These are phyloP conservation scores for Dothideomycetes sp. DNA, from an alignment of 2,329 filamentous ascomycete species.

Conservation along the genomic window DNA sequence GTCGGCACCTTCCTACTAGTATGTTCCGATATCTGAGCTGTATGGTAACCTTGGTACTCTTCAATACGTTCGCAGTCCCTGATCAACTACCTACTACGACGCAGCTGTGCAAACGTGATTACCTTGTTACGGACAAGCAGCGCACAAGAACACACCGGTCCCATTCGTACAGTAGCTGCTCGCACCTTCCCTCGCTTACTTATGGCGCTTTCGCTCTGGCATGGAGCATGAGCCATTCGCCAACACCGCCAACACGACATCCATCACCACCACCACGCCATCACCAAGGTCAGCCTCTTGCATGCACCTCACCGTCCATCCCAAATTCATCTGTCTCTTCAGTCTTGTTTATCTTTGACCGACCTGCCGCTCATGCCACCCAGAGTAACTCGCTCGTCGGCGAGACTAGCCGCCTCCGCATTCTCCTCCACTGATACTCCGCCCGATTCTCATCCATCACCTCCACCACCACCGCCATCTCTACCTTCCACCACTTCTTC, in stretches of 20 bases:
- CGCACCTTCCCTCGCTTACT: slow-evolving; percentile 4
- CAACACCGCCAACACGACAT: slow-evolving; percentile 3
- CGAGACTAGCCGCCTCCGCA: slow-evolving; percentile 68
- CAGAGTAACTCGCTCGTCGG: slow-evolving; percentile 92
- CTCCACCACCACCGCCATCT: slow-evolving; percentile 19
- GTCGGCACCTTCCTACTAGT: too few relatives aligned
- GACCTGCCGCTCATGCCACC: slow-evolving; percentile 65
- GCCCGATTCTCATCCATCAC: slow-evolving; percentile 1
- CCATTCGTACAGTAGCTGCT: not conserved
- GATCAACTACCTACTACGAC: too few relatives aligned
- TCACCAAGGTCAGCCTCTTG: slow-evolving; percentile 12
- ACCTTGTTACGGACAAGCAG: too few relatives aligned
- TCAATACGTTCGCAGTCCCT: too few relatives aligned
- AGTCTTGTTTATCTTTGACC: not conserved
- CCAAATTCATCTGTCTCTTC: not conserved
- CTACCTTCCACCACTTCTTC: slow-evolving; percentile 33
- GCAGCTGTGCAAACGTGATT: too few relatives aligned
- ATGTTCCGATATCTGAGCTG: too few relatives aligned
- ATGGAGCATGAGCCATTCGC: slow-evolving; percentile 9
- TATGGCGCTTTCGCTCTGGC: slow-evolving; percentile 7
- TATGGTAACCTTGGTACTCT: too few relatives aligned
- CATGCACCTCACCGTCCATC: not conserved
- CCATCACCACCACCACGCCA: slow-evolving; percentile 10
- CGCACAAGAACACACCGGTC: too few relatives aligned
- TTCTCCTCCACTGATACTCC: slow-evolving; percentile 22